These are phyloP conservation scores for Termitomyces eurrhizus DNA, from an alignment of 768 basidiomycete genomes.

Conservation along the genomic window DNA sequence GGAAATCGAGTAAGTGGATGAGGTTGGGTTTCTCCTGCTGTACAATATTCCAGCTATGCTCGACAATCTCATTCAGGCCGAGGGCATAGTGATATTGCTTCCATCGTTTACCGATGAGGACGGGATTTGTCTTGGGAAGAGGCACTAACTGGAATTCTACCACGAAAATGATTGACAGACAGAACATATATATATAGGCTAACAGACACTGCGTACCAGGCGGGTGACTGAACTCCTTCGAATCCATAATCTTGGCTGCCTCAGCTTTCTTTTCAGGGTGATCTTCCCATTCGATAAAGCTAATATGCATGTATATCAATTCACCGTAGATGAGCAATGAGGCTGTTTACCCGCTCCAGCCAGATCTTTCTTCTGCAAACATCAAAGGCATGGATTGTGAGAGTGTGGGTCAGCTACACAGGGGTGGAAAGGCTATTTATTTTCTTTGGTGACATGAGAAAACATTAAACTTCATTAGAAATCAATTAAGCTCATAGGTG, in stretches of 20 bases:
- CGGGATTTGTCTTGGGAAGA: constrained; percentile 46
- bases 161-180: background rate
- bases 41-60: constrained; percentile 49
- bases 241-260: constrained; percentile 35
- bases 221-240: constrained; percentile 33
- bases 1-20: constrained; percentile 50
- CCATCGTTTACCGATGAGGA: constrained; percentile 47
- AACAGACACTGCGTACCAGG: constrained; percentile 27
- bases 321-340: background rate
- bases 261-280: constrained; percentile 39
- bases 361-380: constrained; percentile 35
- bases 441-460: background rate
- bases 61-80: constrained; percentile 41
- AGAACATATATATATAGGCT: background rate
- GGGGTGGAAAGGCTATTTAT: background rate
- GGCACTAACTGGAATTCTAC: constrained; percentile 47
- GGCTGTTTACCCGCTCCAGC: constrained; percentile 33
- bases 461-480: background rate
- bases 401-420: background rate
- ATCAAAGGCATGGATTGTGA: constrained; percentile 1
- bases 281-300: constrained; percentile 49
- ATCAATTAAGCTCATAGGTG: background rate
- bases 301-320: constrained; percentile 9
- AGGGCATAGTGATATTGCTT: constrained; percentile 50
- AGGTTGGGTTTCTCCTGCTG: constrained; percentile 48